phyloP scores from a whole-genome alignment of 768 basidiomycete species.

The Glaciozyma martinii region DNA sequence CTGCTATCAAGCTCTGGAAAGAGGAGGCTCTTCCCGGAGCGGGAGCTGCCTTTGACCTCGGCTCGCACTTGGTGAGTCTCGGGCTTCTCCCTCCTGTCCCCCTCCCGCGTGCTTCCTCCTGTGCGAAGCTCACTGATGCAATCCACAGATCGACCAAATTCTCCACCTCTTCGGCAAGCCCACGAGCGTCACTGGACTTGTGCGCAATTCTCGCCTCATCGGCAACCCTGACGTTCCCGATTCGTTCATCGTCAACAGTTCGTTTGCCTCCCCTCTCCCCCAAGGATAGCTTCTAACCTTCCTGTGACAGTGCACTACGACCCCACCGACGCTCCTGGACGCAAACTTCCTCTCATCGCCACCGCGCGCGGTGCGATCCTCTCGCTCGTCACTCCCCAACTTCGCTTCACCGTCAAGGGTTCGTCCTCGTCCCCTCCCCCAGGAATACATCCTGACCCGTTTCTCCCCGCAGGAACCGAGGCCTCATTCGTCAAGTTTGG shows the following conservation, averaged over 20 bases:
- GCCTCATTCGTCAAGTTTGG: slow-evolving; percentile 52
- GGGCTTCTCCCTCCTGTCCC: too few relatives aligned
- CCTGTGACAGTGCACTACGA: slow-evolving; percentile 34
- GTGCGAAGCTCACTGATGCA: neutral
- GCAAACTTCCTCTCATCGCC: slow-evolving; percentile 50
- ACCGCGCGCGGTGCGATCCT: slow-evolving; percentile 62
- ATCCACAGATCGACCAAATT: slow-evolving; percentile 55
- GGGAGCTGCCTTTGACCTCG: slow-evolving; percentile 68
- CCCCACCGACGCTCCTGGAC: slow-evolving; percentile 26
- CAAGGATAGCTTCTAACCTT: neutral
- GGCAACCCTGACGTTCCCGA: slow-evolving; percentile 41
- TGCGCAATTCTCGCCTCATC: slow-evolving; percentile 58
- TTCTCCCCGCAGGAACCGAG: slow-evolving; percentile 21
- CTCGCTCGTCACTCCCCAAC: slow-evolving; percentile 57
- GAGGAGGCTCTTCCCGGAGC: slow-evolving; percentile 55
- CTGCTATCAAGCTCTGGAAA: slow-evolving; percentile 56
- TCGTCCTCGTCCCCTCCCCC: slow-evolving; percentile 48
- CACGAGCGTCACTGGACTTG: slow-evolving; percentile 55
- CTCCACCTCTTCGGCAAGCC: slow-evolving; percentile 69
- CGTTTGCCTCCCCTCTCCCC: neutral
- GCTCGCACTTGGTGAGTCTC: slow-evolving; percentile 51
- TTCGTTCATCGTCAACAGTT: slow-evolving; percentile 36
- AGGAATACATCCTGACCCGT: neutral
- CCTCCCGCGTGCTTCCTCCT: neutral
- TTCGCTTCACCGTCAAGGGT: slow-evolving; percentile 64